Base-by-base conservation (phyloP, 345 rosid species). In the Turritis glabra region DNA sequence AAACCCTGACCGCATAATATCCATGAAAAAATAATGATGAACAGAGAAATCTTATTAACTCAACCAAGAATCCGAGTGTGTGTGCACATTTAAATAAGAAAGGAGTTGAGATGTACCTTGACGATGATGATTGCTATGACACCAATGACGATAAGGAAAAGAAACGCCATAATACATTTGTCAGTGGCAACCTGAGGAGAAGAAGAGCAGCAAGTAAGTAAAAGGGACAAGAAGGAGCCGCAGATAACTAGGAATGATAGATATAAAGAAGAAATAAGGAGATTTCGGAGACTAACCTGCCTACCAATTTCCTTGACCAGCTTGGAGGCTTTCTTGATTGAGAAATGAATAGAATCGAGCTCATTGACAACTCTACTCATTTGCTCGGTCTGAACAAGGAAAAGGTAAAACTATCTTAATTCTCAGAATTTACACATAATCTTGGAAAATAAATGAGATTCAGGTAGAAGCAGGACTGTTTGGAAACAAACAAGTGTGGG, bases 291-390 rank as follows among this genome's bases (percentile, higher is more conserved):
- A 85, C 83, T 79, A 84, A 94, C 97, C 97, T 95, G 99, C 85
- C 99, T 90, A 85, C 97, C 93, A 60, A 92, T 88, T 85, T 92
- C 97, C 87, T 92, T 95, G 69, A 92, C 99, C 77, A 95, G 79
- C 83, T 92, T 78, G 56, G 97, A 87, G 69, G 99, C 99, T 74
- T 83, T 95, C 85, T 95, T 89, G 80, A 95, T 81, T 51, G 99
- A 95, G 73, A 92, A 95, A 80, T 95, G 92, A 72, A 95, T 95
- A 18, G 99, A 86, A 77, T 95, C 99, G 4, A 95, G 85, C 79
- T 95, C 99, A 80, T 95, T 90, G 52, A 95, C 97, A 65, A 95
- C 88, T 84, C 97, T 90, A 79, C 93, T 85, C 99, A 95, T 95
- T 87, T 95, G 97, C 67, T 95, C 99, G 3, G 99, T 95, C 97